phyloP scores from a whole-genome alignment of 2,329 filamentous ascomycete genomes.

The Amauroascus niger region DNA sequence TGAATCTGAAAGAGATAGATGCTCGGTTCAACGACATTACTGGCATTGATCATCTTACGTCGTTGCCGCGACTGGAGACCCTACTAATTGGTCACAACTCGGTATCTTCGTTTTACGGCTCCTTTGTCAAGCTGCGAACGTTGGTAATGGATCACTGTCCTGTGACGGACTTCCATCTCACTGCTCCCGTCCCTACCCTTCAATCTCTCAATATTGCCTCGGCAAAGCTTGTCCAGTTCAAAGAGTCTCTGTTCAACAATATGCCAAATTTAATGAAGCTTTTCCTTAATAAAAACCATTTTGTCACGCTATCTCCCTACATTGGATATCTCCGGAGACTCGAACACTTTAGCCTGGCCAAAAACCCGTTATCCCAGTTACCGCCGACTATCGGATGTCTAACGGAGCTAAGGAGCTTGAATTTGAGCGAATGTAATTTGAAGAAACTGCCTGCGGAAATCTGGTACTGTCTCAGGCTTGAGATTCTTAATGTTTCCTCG shows the following conservation, averaged over 20 bases:
- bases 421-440: slow-evolving; percentile 89
- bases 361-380: slow-evolving; percentile 76
- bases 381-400: slow-evolving; percentile 83
- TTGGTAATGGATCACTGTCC: slow-evolving; percentile 91
- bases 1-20: slow-evolving; percentile 78
- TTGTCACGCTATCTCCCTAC: slow-evolving; percentile 76
- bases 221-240: slow-evolving; percentile 78
- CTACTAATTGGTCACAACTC: slow-evolving; percentile 86
- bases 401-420: slow-evolving; percentile 70
- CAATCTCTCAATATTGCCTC: slow-evolving; percentile 83
- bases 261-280: slow-evolving; percentile 80
- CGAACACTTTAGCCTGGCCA: slow-evolving; percentile 87
- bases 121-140: slow-evolving; percentile 74
- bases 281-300: slow-evolving; percentile 88
- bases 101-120: slow-evolving; percentile 79
- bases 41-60: slow-evolving; percentile 76
- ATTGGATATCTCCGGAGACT: slow-evolving; percentile 74
- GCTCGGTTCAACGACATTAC: slow-evolving; percentile 86
- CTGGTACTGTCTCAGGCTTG: slow-evolving; percentile 88
- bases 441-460: slow-evolving; percentile 79
- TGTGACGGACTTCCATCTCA: slow-evolving; percentile 84
- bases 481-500: slow-evolving; percentile 88
- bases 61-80: slow-evolving; percentile 76
- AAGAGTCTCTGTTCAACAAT: slow-evolving; percentile 76
- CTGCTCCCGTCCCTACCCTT: slow-evolving; percentile 64